Evolutionary conservation across 129 eudicot genomes (phyloP), one percentile per base, ranked within the genome.

Genomic region (Dittrichia graveolens): DNA sequence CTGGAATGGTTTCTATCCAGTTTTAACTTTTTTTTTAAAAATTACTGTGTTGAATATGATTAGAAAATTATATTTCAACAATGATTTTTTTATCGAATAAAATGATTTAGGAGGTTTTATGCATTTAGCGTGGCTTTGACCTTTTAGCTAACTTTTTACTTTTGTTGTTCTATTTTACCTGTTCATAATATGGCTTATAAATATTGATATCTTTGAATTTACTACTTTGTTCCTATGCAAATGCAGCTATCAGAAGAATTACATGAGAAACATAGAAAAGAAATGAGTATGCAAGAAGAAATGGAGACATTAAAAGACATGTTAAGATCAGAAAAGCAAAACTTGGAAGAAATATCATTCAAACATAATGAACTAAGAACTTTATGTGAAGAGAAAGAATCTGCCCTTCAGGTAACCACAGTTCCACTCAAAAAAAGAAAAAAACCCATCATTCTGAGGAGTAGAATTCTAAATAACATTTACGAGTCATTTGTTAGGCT

Each of bases 241-340:
- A 75, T 69, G 60, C 60, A 95, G 99, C 75, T 91, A 80, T 71
- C 82, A 66, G 97, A 81, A 64, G 94, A 85, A 52, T 74, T 95
- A 45, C 85, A 75, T 1, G 96, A 90, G 76, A 88, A 84, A 70
- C 83, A 88, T 48, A 85, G 83, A 53, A 83, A 83, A 44, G 94
- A 86, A 81, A 67, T 50, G 50, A 57, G 65, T 9, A 70, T 85
- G 81, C 89, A 79, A 69, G 87, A 90, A 80, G 97, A 95, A 67
- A 5, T 95, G 78, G 93, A 91, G 67, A 64, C 73, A 14, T 54
- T 95, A 70, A 91, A 86, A 78, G 91, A 79, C 53, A 55, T 71
- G 56, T 76, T 85, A 75, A 83, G 79, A 77, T 78, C 86, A 4
- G 95, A 91, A 53, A 86, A 84, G 78, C 85, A 86, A 74, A 79